These are phyloP conservation scores for Sequoiadendron giganteum DNA, from an alignment of 75 land plant species.

Conservation along the genomic window DNA sequence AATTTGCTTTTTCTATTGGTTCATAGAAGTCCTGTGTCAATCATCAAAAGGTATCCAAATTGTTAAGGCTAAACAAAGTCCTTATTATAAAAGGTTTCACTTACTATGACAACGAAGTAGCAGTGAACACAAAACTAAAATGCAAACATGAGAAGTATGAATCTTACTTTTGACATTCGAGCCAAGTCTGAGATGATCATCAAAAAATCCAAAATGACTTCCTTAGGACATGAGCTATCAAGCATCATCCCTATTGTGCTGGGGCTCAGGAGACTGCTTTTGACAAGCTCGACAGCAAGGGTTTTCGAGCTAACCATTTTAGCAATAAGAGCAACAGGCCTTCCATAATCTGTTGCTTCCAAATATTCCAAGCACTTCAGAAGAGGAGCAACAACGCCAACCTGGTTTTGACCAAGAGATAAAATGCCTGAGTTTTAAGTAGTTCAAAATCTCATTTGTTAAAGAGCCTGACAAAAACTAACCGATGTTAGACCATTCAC, in stretches of 20 bases:
- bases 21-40: slow-evolving; percentile 82
- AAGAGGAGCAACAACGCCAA: slow-evolving; percentile 50
- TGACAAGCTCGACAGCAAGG: slow-evolving; percentile 71
- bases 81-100: background rate
- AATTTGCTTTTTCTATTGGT: slow-evolving; percentile 62
- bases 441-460: background rate
- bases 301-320: slow-evolving; percentile 69
- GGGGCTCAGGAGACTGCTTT: slow-evolving; percentile 62
- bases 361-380: slow-evolving; percentile 73
- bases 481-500: background rate
- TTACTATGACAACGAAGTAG: background rate
- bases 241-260: slow-evolving; percentile 57
- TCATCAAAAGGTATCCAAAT: slow-evolving; percentile 5
- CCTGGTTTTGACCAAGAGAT: slow-evolving; percentile 36
- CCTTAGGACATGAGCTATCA: slow-evolving; percentile 56
- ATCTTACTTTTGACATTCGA: slow-evolving; percentile 83
- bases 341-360: slow-evolving; percentile 59
- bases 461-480: background rate
- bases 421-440: slow-evolving; percentile 10
- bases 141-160: background rate
- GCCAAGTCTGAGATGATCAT: slow-evolving; percentile 94
- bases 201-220: slow-evolving; percentile 66
- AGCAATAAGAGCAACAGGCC: slow-evolving; percentile 79
- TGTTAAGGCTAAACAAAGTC: background rate
- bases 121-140: background rate